A percentile compares a stretch with the other conserved stretches of the same genome.
Conservation (phyloP, 108 stramenopile genomes). For the Cylindrotheca closterium region DNA sequence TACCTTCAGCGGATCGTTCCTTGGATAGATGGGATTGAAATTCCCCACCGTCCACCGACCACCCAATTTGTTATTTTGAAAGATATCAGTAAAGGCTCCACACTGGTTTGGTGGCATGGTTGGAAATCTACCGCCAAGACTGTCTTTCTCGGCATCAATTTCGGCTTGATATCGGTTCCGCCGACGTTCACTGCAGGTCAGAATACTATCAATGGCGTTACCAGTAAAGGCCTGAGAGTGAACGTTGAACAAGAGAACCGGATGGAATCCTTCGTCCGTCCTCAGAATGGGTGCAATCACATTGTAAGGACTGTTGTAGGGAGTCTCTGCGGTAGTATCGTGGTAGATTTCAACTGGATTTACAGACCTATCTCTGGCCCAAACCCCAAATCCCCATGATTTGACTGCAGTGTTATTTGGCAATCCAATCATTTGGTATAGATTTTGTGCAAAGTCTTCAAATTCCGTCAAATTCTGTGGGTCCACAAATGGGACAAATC, state of each 20-base stretch:
- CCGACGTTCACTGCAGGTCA: neutral
- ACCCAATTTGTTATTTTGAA: neutral
- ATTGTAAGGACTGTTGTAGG: neutral
- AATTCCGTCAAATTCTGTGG: neutral
- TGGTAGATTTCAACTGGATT: neutral
- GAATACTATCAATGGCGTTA: neutral
- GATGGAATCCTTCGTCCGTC: neutral
- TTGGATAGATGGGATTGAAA: neutral
- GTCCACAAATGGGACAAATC: neutral
- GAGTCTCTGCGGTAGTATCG: neutral
- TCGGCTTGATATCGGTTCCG: neutral
- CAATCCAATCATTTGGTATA: neutral
- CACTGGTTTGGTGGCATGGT: neutral
- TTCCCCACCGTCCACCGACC: neutral
- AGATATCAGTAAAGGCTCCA: neutral
- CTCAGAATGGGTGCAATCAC: neutral
- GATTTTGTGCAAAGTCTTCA: neutral
- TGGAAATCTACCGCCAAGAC: neutral
- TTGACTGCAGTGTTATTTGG: neutral
- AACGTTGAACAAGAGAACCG: neutral
- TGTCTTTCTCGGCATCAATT: neutral
- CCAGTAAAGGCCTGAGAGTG: neutral
- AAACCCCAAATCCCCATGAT: neutral
- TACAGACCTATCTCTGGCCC: neutral
- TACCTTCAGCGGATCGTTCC: neutral